Evolutionary conservation across 2,329 filamentous ascomycete genomes (phyloP).

Genomic region (Tolypocladium ophioglossoides): DNA sequence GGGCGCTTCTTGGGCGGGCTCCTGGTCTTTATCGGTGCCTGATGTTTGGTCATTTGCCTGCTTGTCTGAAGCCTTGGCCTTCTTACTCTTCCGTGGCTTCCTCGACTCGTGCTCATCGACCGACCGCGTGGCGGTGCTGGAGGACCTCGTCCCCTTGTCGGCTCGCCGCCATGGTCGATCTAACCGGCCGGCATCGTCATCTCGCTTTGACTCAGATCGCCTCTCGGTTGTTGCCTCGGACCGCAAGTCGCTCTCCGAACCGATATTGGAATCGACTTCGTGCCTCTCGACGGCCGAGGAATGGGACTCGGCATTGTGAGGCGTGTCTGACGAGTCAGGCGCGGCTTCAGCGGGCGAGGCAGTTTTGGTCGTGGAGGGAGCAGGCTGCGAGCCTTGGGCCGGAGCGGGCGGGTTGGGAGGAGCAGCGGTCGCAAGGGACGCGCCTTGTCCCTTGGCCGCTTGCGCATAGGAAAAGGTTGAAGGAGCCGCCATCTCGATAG

Average conservation of each 20-base stretch:
- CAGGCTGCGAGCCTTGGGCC: constrained; percentile 16
- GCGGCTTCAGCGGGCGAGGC: constrained; percentile 12
- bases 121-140: constrained; percentile 54
- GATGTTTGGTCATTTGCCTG: constrained; percentile 38
- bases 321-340: constrained; percentile 13
- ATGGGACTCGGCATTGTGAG: constrained; percentile 12
- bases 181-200: constrained; percentile 26
- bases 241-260: constrained; percentile 25
- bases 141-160: constrained; percentile 43
- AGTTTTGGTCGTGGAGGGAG: constrained; percentile 16
- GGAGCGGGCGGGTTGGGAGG: constrained; percentile 12
- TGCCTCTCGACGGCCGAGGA: constrained; percentile 19
- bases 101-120: constrained; percentile 47
- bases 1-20: constrained; percentile 30
- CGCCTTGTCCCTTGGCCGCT: constrained; percentile 72
- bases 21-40: constrained; percentile 45
- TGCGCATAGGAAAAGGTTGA: constrained; percentile 86
- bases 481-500: constrained; percentile 38
- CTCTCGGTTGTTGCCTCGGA: constrained; percentile 23
- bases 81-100: constrained; percentile 50
- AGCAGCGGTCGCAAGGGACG: constrained; percentile 18
- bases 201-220: constrained; percentile 21
- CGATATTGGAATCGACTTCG: constrained; percentile 21
- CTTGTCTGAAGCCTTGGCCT: constrained; percentile 35
- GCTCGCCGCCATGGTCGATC: constrained; percentile 30